Base-by-base conservation (phyloP, 2,329 filamentous ascomycete species). In the Purpureocillium lavendulum region DNA sequence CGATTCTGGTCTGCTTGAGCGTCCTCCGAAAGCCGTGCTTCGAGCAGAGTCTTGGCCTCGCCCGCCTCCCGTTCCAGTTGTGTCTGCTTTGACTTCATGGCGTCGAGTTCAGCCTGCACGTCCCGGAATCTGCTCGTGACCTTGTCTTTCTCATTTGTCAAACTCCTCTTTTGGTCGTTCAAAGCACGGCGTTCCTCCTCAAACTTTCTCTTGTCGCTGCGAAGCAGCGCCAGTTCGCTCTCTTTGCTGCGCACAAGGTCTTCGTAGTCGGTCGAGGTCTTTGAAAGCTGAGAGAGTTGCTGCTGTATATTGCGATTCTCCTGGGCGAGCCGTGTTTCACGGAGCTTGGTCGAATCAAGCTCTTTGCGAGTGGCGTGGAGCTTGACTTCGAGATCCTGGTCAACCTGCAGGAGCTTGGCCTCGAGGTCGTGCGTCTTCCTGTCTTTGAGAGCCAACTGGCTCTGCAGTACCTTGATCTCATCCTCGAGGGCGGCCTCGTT, bases 251-350 rank as follows among this genome's bases (percentile, higher is more conserved):
- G 77, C 17, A 98, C 84, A 33, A 97, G 75, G 52, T 97, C 90
- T 61, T 98, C 92, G 49, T 95, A 97, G 55, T 89, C 87, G 0
- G 88, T 94, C 1, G 90, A 95, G 0, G 90, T 96, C 36, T 87
- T 81, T 0, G 92, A 92, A 14, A 98, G 69, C 49, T 95, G 82
- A 0, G 84, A 76, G 39, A 98, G 80, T 53, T 96, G 88, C 51
- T 88, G 78, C 39, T 94, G 83, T 35, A 94, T 77, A 33, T 84
- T 80, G 11, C 80, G 76, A 49, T 94, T 94, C 55, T 98, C 90
- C 5, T 82, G 79, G 2, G 80, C 60, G 1, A 96, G 73, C 15
- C 87, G 82, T 38, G 82, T 80, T 51, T 94, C 80, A 48, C 87
- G 82, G 42, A 78, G 73, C 56, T 82, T 87, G 24, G 80, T 72